phyloP scores from a whole-genome alignment of 306 rosid species.

The Dryas drummondii region DNA sequence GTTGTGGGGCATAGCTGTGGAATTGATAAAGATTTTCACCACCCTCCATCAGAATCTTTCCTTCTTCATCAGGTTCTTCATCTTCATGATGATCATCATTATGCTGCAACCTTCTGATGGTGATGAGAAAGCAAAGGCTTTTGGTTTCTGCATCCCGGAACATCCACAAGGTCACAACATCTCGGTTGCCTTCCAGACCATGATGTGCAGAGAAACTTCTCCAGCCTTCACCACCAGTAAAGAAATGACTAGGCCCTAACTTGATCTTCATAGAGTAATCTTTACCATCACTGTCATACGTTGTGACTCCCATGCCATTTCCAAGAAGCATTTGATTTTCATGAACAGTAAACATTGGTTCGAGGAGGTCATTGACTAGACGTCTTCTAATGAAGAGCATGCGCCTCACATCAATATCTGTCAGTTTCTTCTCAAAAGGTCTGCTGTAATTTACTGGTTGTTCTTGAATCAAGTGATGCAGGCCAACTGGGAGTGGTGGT shows the following conservation, averaged over 20 bases:
- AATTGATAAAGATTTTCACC: no score
- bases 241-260: background rate
- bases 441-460: background rate
- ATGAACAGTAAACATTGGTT: background rate
- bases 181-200: background rate
- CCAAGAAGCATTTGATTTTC: background rate
- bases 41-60: no score
- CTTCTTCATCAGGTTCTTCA: no score
- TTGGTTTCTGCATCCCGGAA: background rate
- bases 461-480: background rate
- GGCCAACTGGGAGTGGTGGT: background rate
- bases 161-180: background rate
- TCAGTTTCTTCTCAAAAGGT: conserved; percentile 13
- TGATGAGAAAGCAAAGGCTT: background rate
- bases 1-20: no score
- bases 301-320: background rate
- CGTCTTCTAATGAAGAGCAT: no score
- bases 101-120: background rate
- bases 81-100: no score
- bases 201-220: background rate
- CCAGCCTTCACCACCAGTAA: background rate
- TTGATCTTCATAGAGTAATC: background rate
- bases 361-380: background rate
- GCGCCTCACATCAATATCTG: background rate
- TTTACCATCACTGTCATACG: background rate